A percentile compares a stretch with the other conserved stretches of the same genome.
Evolutionary conservation across 1,284 basidiomycete genomes (phyloP).

Genomic region (Ustilago sp.): DNA sequence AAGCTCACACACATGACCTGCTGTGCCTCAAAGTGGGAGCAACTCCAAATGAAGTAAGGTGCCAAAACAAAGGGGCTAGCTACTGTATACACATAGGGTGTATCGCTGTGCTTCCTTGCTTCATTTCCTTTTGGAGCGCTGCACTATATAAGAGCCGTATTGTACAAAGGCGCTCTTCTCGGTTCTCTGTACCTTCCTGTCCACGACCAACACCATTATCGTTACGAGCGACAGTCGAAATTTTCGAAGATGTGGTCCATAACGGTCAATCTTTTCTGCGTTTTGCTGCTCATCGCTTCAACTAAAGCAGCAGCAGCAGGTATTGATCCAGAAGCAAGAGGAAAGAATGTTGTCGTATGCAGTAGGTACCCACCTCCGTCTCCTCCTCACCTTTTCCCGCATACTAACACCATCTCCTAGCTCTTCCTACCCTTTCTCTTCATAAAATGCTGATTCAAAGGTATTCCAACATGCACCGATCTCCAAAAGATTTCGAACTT

Average conservation of each 20-base stretch:
- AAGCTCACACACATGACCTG: too few species aligned
- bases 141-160: too few species aligned
- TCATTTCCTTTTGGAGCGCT: too few species aligned
- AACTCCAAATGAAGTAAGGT: too few species aligned
- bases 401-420: too few species aligned
- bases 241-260: neutral
- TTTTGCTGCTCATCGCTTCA: neutral
- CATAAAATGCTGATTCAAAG: neutral
- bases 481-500: slow-evolving; percentile 8
- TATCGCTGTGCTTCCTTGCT: too few species aligned
- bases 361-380: slow-evolving; percentile 12
- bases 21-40: too few species aligned
- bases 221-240: neutral
- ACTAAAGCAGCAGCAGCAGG: neutral
- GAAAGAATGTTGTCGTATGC: slow-evolving; percentile 22
- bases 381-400: neutral
- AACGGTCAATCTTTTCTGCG: neutral
- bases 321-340: neutral
- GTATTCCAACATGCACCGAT: slow-evolving; percentile 1
- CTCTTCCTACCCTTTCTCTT: too few species aligned
- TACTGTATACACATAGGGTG: too few species aligned
- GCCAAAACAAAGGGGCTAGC: too few species aligned
- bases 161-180: too few species aligned
- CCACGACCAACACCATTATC: neutral
- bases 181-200: neutral